Base-by-base conservation (phyloP, 2,329 filamentous ascomycete species). In the Penicillium sp. region DNA sequence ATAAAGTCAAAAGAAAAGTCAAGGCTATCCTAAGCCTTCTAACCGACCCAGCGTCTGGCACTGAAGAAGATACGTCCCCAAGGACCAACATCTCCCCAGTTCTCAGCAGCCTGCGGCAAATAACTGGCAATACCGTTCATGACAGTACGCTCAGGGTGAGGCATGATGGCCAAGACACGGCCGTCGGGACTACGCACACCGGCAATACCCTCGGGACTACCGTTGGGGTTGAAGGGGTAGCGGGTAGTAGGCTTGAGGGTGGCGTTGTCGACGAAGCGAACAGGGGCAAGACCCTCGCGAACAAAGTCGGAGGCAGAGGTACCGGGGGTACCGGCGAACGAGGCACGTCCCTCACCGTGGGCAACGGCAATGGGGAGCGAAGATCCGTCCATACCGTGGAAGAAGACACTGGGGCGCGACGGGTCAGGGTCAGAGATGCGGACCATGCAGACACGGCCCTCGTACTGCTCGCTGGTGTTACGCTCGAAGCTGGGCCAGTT, bases 161-260 rank as follows among this genome's bases (percentile, higher is more conserved):
- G 93, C 92, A 97, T 96, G 78, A 96, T 85, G 7, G 91, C 91
- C 65, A 96, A 75, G 1, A 96, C 90, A 56, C 90, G 84, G 13
- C 92, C 92, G 70, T 96, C 88, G 44, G 80, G 83, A 67, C 85
- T 92, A 65, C 88, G 82, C 26, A 96, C 88, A 71, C 88, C 91
- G 1, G 92, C 90, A 62, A 96, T 89, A 70, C 90, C 92, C 60
- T 84, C 81, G 1, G 90, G 90, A 70, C 88, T 91, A 52, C 92
- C 92, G 76, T 96, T 96, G 51, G 88, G 90, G 78, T 98, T 98
- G 78, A 82, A 90, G 1, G 95, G 95, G 71, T 98, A 99, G 65
- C 80, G 81, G 75, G 92, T 90, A 1, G 95, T 95, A 2, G 87
- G 85, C 54, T 84, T 80, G 44, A 80, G 68, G 26, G 87, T 83